Evolutionary conservation across 2,329 filamentous ascomycete genomes (phyloP).

Genomic region (Aspergillus ochraceus): DNA sequence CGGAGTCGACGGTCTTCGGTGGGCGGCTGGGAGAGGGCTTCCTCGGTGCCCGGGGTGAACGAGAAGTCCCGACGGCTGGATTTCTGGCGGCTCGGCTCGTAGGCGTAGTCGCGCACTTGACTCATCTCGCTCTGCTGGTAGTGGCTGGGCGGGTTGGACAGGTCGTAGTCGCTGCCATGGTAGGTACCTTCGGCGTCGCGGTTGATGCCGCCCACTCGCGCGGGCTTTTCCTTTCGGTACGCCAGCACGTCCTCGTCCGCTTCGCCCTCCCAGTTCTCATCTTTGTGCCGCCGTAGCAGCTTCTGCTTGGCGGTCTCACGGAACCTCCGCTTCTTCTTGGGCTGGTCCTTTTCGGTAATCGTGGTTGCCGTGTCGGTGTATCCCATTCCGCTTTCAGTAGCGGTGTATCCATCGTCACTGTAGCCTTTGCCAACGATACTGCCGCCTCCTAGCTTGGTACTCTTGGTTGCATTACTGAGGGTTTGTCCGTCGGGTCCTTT

Average conservation of each 20-base stretch:
- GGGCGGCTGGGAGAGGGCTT: conserved; percentile 37
- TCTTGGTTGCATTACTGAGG: conserved; percentile 76
- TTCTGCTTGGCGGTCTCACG: conserved; percentile 40
- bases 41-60: conserved; percentile 52
- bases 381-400: conserved; percentile 38
- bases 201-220: conserved; percentile 87
- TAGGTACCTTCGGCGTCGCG: conserved; percentile 77
- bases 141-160: conserved; percentile 60
- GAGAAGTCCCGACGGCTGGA: conserved; percentile 44
- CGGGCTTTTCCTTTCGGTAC: conserved; percentile 84
- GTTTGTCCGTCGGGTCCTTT: conserved; percentile 87
- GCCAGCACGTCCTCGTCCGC: conserved; percentile 70
- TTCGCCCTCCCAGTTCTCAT: conserved; percentile 59
- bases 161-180: conserved; percentile 72
- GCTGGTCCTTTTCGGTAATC: conserved; percentile 31
- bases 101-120: conserved; percentile 47
- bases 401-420: conserved; percentile 64
- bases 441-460: conserved; percentile 82
- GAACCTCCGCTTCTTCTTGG: conserved; percentile 37
- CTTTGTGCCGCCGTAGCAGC: conserved; percentile 38
- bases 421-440: conserved; percentile 65
- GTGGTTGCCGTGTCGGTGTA: conserved; percentile 47
- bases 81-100: conserved; percentile 26
- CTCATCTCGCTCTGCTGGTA: conserved; percentile 49
- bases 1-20: conserved; percentile 34